Percentiles rank a stretch among this genome's conserved stretches.
phyloP scores from a whole-genome alignment of 441 rosid species.

The Erodium moschatum region DNA sequence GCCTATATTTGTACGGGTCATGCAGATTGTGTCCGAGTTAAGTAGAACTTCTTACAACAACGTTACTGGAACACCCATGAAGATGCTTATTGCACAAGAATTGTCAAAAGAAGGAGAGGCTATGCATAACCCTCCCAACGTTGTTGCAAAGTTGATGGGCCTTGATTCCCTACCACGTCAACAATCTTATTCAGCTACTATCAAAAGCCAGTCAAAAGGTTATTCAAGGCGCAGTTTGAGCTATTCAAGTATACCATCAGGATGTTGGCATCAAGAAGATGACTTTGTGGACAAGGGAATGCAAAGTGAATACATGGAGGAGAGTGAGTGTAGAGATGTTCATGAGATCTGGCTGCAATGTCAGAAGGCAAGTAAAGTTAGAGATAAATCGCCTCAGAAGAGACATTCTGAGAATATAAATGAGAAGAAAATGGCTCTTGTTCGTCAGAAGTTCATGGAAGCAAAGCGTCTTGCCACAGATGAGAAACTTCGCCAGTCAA shows the following conservation, averaged over 20 bases:
- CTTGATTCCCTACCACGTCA: conserved; percentile 67
- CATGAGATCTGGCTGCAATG: conserved; percentile 63
- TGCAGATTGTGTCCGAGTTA: conserved; percentile 52
- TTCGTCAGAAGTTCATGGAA: conserved; percentile 80
- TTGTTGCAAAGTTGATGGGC: conserved; percentile 96
- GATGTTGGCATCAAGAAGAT: conserved; percentile 40
- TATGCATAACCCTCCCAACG: conserved; percentile 52
- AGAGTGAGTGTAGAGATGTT: conserved; percentile 51
- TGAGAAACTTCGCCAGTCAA: conserved; percentile 63
- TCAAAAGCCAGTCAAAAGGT: conserved; percentile 45
- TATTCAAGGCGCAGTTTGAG: conserved; percentile 39
- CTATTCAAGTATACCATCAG: conserved; percentile 34
- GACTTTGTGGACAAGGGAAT: conserved; percentile 39
- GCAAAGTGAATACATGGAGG: conserved; percentile 39
- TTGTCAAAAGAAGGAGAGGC: conserved; percentile 64
- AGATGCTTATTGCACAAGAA: conserved; percentile 73
- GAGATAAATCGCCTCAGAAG: conserved; percentile 48
- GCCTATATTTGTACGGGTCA: conserved; percentile 19
- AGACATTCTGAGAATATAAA: conserved; percentile 30
- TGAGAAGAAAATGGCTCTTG: conserved; percentile 56
- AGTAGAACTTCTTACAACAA: conserved; percentile 59
- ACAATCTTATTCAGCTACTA: conserved; percentile 34
- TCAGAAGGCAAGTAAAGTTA: conserved; percentile 32
- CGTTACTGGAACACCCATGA: conserved; percentile 58
- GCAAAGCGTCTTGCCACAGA: conserved; percentile 72